Evolutionary conservation across 2,329 filamentous ascomycete genomes (phyloP).

Genomic region (Botrytis deweyae): DNA sequence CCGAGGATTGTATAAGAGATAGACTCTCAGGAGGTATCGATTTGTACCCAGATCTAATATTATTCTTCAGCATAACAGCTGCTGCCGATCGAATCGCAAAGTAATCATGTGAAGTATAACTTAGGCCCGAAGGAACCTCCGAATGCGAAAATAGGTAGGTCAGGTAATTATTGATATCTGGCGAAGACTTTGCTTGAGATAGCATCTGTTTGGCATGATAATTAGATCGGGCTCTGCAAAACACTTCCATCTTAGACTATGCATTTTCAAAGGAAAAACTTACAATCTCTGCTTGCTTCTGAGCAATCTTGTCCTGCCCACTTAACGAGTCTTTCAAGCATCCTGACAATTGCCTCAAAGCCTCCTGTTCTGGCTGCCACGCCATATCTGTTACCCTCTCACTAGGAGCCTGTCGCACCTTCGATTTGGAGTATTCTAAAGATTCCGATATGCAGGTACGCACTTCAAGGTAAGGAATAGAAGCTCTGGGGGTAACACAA

Average conservation of each 20-base stretch:
- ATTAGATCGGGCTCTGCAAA: conserved; percentile 15
- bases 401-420: conserved; percentile 27
- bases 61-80: conserved; percentile 94
- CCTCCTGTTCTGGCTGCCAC: conserved; percentile 89
- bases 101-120: conserved; percentile 60
- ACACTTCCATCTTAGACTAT: not conserved
- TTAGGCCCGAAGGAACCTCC: conserved; percentile 59
- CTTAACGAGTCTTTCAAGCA: conserved; percentile 92
- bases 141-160: conserved; percentile 81
- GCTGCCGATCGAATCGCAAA: conserved; percentile 81
- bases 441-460: conserved; percentile 37
- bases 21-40: conserved; percentile 72
- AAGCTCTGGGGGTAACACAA: conserved; percentile 36
- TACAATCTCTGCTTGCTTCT: conserved; percentile 88
- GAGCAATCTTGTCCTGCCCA: conserved; percentile 72
- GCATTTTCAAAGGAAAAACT: conserved; percentile 41
- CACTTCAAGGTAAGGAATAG: conserved; percentile 28
- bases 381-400: conserved; percentile 57
- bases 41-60: conserved; percentile 74
- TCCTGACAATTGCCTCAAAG: conserved; percentile 81
- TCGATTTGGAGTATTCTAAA: conserved; percentile 28
- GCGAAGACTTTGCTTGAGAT: conserved; percentile 78
- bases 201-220: conserved; percentile 69
- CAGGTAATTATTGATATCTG: conserved; percentile 96
- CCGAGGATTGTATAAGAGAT: conserved; percentile 73